Percentiles rank a stretch among this genome's conserved stretches.
These are phyloP conservation scores for Coemansia sp. DNA, from an alignment of 192 early-diverging fungal species.

Conservation along the genomic window DNA sequence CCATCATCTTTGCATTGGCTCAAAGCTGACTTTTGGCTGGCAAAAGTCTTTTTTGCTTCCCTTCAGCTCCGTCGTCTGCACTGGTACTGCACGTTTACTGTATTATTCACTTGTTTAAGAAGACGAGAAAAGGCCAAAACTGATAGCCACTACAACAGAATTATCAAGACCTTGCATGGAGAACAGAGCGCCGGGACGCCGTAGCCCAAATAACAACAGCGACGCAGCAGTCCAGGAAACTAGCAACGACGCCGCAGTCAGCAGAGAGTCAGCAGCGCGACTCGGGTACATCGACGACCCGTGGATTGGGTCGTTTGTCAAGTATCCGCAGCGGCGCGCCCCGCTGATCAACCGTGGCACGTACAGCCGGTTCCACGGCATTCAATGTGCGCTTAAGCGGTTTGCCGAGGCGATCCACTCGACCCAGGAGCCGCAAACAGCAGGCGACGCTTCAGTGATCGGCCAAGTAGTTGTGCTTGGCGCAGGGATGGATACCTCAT, in stretches of 20 bases:
- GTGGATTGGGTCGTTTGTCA: slow-evolving; percentile 80
- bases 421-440: neutral
- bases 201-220: slow-evolving; percentile 13
- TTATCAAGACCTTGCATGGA: neutral
- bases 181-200: neutral
- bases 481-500: slow-evolving; percentile 91
- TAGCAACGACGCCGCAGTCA: slow-evolving; percentile 86
- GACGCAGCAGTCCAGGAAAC: slow-evolving; percentile 83
- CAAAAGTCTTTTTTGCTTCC: too few species aligned
- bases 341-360: slow-evolving; percentile 96
- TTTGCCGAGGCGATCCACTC: slow-evolving; percentile 54
- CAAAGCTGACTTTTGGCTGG: too few species aligned
- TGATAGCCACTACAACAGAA: too few species aligned
- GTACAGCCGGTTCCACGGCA: slow-evolving; percentile 67
- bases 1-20: too few species aligned
- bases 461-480: slow-evolving; percentile 82
- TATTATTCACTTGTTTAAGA: too few species aligned
- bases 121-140: too few species aligned
- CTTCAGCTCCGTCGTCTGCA: too few species aligned
- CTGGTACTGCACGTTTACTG: too few species aligned
- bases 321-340: slow-evolving; percentile 67
- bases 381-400: slow-evolving; percentile 65
- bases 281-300: slow-evolving; percentile 82
- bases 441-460: neutral
- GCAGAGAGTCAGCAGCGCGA: slow-evolving; percentile 80